Evolutionary conservation across 495 filamentous ascomycete species (phyloP).

Genomic region (Sabuloglossum arenarium): DNA sequence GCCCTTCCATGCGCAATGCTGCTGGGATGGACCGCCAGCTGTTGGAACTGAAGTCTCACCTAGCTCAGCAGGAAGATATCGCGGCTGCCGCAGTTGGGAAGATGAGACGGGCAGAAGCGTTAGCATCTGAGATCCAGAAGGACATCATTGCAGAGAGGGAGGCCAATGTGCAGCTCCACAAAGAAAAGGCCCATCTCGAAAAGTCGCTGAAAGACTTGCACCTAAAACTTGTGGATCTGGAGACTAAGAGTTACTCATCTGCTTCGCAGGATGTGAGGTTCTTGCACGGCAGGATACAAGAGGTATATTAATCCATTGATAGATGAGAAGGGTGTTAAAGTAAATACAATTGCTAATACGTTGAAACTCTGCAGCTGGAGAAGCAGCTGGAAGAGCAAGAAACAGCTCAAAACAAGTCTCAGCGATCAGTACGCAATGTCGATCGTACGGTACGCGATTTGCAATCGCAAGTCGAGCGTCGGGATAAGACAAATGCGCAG

Average conservation of each 20-base stretch:
- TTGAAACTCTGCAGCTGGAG: constrained; percentile 45
- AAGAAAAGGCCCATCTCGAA: constrained; percentile 79
- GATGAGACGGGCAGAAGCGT: constrained; percentile 89
- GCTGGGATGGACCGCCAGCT: constrained; percentile 78
- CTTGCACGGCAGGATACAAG: constrained; percentile 83
- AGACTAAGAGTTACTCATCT: constrained; percentile 90
- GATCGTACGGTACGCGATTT: constrained; percentile 90
- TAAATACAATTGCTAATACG: constrained; percentile 2
- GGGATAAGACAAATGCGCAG: constrained; percentile 63
- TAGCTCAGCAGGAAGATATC: constrained; percentile 89
- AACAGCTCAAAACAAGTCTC: constrained; percentile 49
- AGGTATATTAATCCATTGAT: constrained; percentile 34
- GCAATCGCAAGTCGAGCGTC: constrained; percentile 76
- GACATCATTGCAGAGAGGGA: constrained; percentile 87
- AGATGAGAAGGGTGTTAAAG: neutral
- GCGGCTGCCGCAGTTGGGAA: constrained; percentile 85
- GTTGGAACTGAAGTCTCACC: constrained; percentile 68
- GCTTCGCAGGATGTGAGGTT: constrained; percentile 91
- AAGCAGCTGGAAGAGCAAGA: constrained; percentile 76
- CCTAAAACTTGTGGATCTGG: constrained; percentile 71
- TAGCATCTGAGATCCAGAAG: constrained; percentile 78
- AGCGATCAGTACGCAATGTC: constrained; percentile 75
- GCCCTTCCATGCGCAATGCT: constrained; percentile 77
- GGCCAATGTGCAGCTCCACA: constrained; percentile 60
- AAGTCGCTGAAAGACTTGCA: constrained; percentile 85